These are phyloP conservation scores for Toxoplasma gondii DNA, from an alignment of 169 alveolate genomes.

Conservation along the genomic window DNA sequence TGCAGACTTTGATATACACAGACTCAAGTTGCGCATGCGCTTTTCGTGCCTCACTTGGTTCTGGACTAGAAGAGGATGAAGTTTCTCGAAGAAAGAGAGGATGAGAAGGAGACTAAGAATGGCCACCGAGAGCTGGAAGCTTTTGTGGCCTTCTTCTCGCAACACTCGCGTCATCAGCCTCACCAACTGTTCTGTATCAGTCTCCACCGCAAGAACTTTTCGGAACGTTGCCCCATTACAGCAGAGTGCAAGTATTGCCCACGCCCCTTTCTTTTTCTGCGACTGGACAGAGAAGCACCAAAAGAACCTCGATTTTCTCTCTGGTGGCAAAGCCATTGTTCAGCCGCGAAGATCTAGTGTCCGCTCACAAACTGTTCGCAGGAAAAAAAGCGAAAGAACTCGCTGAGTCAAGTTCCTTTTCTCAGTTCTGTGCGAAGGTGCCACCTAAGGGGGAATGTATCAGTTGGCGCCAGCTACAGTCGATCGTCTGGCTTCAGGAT, in stretches of 20 bases:
- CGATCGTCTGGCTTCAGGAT: no score
- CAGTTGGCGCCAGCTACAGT: no score
- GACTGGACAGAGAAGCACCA: background rate
- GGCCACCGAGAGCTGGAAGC: slow-evolving; percentile 6
- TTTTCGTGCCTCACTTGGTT: background rate
- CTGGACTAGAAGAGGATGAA: slow-evolving; percentile 22
- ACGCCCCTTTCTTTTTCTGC: slow-evolving; percentile 10
- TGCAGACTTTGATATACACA: no score
- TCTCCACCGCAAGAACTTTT: background rate
- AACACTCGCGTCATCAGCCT: slow-evolving; percentile 26
- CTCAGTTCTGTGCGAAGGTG: no score
- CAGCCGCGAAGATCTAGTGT: background rate
- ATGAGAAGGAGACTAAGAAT: slow-evolving; percentile 35
- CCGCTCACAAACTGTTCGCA: background rate
- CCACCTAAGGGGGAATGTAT: no score
- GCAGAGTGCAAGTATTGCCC: slow-evolving; percentile 28
- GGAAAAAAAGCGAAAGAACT: background rate
- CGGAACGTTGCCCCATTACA: background rate
- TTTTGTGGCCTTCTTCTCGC: slow-evolving; percentile 41
- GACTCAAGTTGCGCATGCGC: no score
- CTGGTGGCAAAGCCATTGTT: background rate
- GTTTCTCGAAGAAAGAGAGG: slow-evolving; percentile 3
- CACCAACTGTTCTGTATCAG: background rate
- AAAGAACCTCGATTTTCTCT: background rate
- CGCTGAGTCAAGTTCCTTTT: no score